Conservation (phyloP, 2,329 filamentous ascomycete species). For the Akanthomyces dipterigenus region DNA sequence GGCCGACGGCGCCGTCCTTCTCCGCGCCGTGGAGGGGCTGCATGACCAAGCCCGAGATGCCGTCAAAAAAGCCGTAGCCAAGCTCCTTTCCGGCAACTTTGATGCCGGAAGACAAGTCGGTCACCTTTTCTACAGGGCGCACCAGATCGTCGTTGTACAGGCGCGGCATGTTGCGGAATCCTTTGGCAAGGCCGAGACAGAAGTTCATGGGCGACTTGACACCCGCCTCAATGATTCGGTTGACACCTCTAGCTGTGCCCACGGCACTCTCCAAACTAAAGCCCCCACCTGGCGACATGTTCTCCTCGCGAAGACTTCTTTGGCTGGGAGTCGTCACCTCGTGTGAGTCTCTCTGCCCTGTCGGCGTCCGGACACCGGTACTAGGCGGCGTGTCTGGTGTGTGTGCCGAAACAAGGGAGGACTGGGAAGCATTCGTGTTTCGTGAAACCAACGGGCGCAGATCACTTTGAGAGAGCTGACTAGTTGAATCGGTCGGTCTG, state of each 20-base stretch:
- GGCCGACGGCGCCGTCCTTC: slow-evolving; percentile 46
- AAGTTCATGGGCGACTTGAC: slow-evolving; percentile 81
- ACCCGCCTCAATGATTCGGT: slow-evolving; percentile 66
- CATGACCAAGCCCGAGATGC: slow-evolving; percentile 71
- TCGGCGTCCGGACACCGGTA: neutral
- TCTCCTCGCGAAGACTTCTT: neutral
- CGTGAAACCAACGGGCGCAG: neutral
- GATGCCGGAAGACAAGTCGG: slow-evolving; percentile 67
- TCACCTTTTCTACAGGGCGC: slow-evolving; percentile 71
- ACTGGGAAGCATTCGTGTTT: neutral
- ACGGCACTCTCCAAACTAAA: slow-evolving; percentile 49
- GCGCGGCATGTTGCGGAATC: slow-evolving; percentile 81
- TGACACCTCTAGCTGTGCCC: slow-evolving; percentile 59
- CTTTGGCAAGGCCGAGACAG: slow-evolving; percentile 72
- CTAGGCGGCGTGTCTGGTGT: neutral
- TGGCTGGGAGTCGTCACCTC: neutral
- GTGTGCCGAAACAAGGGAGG: neutral
- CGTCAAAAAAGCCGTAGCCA: slow-evolving; percentile 71
- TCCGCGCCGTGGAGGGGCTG: slow-evolving; percentile 61
- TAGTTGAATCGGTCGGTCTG: neutral
- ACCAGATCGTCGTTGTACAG: slow-evolving; percentile 82
- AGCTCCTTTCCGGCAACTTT: slow-evolving; percentile 74
- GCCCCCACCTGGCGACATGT: slow-evolving; percentile 13
- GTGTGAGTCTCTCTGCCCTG: neutral
- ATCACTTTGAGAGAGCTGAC: slow-evolving; percentile 2